A percentile compares a stretch with the other conserved stretches of the same genome.
phyloP scores from a whole-genome alignment of 306 rosid species.

The Malus fusca region DNA sequence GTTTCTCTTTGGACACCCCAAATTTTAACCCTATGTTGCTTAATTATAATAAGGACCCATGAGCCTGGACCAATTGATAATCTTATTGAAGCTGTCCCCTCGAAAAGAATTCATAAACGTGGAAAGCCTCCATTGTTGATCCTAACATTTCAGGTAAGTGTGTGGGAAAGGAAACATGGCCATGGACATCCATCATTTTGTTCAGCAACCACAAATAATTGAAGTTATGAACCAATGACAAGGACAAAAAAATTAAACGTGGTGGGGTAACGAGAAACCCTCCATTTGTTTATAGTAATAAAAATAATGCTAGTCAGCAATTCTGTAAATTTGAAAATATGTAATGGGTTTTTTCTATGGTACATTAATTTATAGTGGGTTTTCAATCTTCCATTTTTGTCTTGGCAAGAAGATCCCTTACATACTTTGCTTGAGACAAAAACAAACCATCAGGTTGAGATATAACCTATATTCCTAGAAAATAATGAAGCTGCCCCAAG shows the following conservation, averaged over 20 bases:
- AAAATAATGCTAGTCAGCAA: neutral
- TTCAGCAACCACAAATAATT: constrained; percentile 43
- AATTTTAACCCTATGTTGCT: neutral
- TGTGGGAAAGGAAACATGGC: constrained; percentile 32
- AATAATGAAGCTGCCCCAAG: too few relatives aligned
- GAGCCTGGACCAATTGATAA: neutral
- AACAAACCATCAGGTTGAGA: too few relatives aligned
- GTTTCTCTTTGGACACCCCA: neutral
- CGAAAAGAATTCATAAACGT: constrained; percentile 10
- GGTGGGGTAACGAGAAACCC: neutral
- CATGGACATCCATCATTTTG: constrained; percentile 39
- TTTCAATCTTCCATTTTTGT: too few relatives aligned
- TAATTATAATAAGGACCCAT: neutral
- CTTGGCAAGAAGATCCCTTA: too few relatives aligned
- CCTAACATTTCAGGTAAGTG: constrained; percentile 30
- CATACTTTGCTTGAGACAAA: too few relatives aligned
- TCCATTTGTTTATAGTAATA: neutral
- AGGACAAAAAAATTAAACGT: neutral
- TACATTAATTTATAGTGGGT: too few relatives aligned
- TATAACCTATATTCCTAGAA: too few relatives aligned
- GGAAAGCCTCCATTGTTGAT: neutral
- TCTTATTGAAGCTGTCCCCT: constrained; percentile 11
- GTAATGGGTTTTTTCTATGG: neutral
- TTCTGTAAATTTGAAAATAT: neutral
- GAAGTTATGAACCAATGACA: constrained; percentile 36